Percentiles rank a stretch among this genome's conserved stretches.
Conservation (phyloP, 768 basidiomycete species). For the Russula brevipes region DNA sequence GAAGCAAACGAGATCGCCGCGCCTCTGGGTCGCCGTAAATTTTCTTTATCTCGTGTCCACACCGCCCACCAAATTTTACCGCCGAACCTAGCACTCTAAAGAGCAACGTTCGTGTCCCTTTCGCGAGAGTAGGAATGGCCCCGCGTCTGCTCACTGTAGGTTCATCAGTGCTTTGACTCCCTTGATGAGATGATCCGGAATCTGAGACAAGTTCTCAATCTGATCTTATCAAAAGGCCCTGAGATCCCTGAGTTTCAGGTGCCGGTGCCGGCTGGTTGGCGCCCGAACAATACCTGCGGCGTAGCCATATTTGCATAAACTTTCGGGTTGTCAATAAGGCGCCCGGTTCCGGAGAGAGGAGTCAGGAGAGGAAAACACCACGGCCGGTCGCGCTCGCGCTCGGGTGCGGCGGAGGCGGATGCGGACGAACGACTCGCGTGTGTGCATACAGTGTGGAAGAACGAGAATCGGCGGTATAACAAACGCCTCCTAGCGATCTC, state of each 20-base stretch:
- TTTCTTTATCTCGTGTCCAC: background rate
- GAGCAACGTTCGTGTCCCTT: background rate
- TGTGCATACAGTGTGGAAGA: background rate
- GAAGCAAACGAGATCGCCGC: slow-evolving; percentile 10
- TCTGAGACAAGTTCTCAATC: slow-evolving; percentile 14
- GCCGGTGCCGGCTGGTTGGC: slow-evolving; percentile 5
- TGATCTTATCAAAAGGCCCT: slow-evolving; percentile 13
- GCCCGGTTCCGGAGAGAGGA: background rate
- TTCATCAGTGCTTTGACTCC: background rate
- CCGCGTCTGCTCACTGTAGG: background rate
- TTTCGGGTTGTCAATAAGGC: background rate
- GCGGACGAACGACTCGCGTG: slow-evolving; percentile 15
- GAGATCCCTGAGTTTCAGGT: background rate
- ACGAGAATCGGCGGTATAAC: slow-evolving; percentile 1
- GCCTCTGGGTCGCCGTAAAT: background rate
- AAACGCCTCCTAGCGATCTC: background rate
- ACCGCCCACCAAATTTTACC: background rate
- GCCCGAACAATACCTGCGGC: background rate
- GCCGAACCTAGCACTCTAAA: background rate
- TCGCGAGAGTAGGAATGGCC: background rate
- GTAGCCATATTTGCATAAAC: background rate
- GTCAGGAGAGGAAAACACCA: background rate
- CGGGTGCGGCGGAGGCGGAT: background rate
- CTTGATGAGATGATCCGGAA: slow-evolving; percentile 2
- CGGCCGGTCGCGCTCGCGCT: background rate